phyloP scores from a whole-genome alignment of 108 stramenopile genomes.

The Heterococcus sp. region DNA sequence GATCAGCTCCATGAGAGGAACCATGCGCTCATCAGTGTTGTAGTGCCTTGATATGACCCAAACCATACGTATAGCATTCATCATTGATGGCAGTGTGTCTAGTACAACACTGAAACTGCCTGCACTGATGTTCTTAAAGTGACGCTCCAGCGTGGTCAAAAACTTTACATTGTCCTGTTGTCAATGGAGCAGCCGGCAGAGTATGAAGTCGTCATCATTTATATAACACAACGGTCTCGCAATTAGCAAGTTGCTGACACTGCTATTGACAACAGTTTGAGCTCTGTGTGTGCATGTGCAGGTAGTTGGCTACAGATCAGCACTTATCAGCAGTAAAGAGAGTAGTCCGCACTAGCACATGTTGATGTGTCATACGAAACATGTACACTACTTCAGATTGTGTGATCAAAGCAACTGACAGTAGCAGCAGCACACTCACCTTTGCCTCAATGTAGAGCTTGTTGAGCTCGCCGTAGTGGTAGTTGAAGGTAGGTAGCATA shows the following conservation, averaged over 20 bases:
- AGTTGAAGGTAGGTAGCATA: slow-evolving; percentile 55
- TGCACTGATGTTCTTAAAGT: slow-evolving; percentile 62
- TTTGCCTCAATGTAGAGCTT: slow-evolving; percentile 63
- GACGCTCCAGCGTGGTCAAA: slow-evolving; percentile 66
- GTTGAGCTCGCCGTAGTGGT: slow-evolving; percentile 55
- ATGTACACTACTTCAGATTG: too few relatives aligned
- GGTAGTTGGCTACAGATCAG: too few relatives aligned
- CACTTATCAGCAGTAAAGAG: too few relatives aligned
- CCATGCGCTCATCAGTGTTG: slow-evolving; percentile 66
- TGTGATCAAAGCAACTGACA: too few relatives aligned
- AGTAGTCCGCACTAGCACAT: too few relatives aligned
- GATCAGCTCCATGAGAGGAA: slow-evolving; percentile 53
- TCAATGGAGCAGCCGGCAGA: slow-evolving; percentile 1
- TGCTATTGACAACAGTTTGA: too few relatives aligned
- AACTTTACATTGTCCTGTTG: slow-evolving; percentile 65
- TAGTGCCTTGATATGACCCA: slow-evolving; percentile 72
- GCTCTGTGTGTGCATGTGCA: too few relatives aligned
- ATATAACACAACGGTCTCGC: background rate
- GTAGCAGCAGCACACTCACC: too few relatives aligned
- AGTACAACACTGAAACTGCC: slow-evolving; percentile 59
- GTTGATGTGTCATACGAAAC: too few relatives aligned
- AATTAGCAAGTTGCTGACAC: too few relatives aligned
- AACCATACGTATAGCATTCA: slow-evolving; percentile 65
- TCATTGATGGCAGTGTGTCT: slow-evolving; percentile 63
- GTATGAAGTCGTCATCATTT: background rate